These are phyloP conservation scores for Suhomyces faveliae DNA, from an alignment of 805 yeast species.

Conservation along the genomic window DNA sequence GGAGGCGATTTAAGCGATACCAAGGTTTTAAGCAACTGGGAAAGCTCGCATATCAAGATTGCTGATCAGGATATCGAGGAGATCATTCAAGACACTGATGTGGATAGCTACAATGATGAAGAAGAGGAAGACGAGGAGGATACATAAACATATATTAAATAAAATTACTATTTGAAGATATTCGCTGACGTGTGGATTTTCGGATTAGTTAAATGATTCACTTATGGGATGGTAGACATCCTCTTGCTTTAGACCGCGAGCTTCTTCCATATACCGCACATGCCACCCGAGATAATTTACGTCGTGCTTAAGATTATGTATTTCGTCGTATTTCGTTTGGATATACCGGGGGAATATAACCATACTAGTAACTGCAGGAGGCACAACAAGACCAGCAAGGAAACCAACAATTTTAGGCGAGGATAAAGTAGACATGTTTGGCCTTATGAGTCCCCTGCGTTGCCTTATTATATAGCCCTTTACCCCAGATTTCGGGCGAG, in stretches of 20 bases:
- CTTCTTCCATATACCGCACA: conserved; percentile 31
- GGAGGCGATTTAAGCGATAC: conserved; percentile 47
- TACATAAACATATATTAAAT: neutral
- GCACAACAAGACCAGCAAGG: conserved; percentile 28
- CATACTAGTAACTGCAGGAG: conserved; percentile 30
- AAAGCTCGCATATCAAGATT: conserved; percentile 28
- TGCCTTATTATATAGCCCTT: neutral
- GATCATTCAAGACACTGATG: conserved; percentile 12
- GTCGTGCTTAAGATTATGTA: conserved; percentile 29
- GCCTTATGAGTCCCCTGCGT: neutral
- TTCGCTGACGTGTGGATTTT: too few relatives aligned
- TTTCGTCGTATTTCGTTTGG: conserved; percentile 25
- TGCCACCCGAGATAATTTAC: conserved; percentile 37
- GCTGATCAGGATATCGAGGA: conserved; percentile 21
- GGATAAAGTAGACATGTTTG: neutral
- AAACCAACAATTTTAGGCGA: conserved; percentile 18
- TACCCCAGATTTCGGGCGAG: neutral
- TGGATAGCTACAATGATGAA: conserved; percentile 8
- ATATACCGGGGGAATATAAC: conserved; percentile 25
- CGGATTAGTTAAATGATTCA: too few relatives aligned
- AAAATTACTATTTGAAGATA: too few relatives aligned
- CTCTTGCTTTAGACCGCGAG: conserved; percentile 25
- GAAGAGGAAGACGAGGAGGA: conserved; percentile 14
- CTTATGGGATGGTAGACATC: conserved; percentile 27
- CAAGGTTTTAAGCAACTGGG: conserved; percentile 38